Conservation (phyloP, 768 basidiomycete genomes). For the Suillus luteus region DNA sequence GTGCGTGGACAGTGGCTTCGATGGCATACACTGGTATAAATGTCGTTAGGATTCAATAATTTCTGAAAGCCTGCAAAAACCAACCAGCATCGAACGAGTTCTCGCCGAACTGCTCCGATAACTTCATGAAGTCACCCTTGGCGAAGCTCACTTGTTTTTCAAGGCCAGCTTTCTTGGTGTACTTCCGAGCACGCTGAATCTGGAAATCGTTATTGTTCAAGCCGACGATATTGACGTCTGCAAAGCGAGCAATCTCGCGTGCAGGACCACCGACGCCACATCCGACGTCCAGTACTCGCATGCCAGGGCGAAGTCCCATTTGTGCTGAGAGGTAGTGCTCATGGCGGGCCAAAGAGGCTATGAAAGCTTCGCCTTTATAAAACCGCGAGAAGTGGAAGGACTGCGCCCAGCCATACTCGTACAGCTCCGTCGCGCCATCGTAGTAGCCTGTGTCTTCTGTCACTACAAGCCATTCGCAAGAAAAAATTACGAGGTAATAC, state of each 20-base stretch:
- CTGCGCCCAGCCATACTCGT: constrained; percentile 91
- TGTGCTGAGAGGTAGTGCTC: constrained; percentile 95
- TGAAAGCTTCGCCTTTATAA: constrained; percentile 85
- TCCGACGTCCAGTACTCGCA: constrained; percentile 97
- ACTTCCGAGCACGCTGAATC: constrained; percentile 79
- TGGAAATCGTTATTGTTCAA: constrained; percentile 98
- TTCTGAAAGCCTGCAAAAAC: constrained; percentile 25
- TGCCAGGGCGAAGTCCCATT: constrained; percentile 83
- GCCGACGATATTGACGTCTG: constrained; percentile 82
- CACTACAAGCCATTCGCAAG: background rate
- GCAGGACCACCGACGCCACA: constrained; percentile 99
- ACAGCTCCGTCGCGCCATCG: constrained; percentile 92
- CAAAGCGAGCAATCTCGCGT: constrained; percentile 89
- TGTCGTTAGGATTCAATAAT: constrained; percentile 10
- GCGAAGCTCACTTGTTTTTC: constrained; percentile 78
- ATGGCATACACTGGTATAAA: constrained; percentile 80
- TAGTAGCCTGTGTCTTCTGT: constrained; percentile 73
- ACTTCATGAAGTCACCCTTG: constrained; percentile 97
- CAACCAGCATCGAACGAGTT: constrained; percentile 91
- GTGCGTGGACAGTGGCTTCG: constrained; percentile 97
- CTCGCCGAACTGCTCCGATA: constrained; percentile 88
- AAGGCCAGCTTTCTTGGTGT: constrained; percentile 77
- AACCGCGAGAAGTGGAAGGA: constrained; percentile 98
- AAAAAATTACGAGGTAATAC: constrained; percentile 37
- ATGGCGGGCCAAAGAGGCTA: constrained; percentile 78